These are phyloP conservation scores for Aspergillus quadrilineatus DNA, from an alignment of 2,329 filamentous ascomycete genomes.

Conservation along the genomic window DNA sequence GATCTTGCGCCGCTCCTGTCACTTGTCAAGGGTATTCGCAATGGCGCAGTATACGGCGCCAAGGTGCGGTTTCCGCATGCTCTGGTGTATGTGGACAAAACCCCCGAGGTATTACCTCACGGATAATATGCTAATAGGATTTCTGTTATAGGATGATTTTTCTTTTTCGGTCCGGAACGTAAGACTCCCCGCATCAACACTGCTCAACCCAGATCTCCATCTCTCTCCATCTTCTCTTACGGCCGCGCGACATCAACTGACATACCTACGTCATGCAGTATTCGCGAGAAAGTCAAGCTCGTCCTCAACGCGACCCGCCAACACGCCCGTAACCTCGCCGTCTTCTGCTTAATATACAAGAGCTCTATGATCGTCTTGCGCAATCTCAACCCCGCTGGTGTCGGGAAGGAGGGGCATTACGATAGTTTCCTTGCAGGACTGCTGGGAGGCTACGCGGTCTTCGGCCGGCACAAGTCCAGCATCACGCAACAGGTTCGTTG, in stretches of 20 bases:
- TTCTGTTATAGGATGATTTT: conserved; percentile 70
- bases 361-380: conserved; percentile 72
- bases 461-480: conserved; percentile 75
- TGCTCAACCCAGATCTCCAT: neutral
- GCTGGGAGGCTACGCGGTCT: conserved; percentile 87
- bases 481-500: conserved; percentile 69
- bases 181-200: conserved; percentile 38
- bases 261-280: conserved; percentile 33
- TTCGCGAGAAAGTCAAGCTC: conserved; percentile 74
- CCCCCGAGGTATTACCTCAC: neutral
- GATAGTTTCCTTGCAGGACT: conserved; percentile 86
- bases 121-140: neutral
- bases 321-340: conserved; percentile 87
- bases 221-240: neutral
- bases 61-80: conserved; percentile 99
- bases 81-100: conserved; percentile 62
- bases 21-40: conserved; percentile 88
- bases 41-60: conserved; percentile 93
- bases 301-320: conserved; percentile 83
- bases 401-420: conserved; percentile 64
- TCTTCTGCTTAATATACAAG: conserved; percentile 92
- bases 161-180: conserved; percentile 89
- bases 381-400: conserved; percentile 47
- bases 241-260: neutral
- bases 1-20: conserved; percentile 80